phyloP scores from a whole-genome alignment of 768 basidiomycete genomes.

The Leucosporidium scottii region DNA sequence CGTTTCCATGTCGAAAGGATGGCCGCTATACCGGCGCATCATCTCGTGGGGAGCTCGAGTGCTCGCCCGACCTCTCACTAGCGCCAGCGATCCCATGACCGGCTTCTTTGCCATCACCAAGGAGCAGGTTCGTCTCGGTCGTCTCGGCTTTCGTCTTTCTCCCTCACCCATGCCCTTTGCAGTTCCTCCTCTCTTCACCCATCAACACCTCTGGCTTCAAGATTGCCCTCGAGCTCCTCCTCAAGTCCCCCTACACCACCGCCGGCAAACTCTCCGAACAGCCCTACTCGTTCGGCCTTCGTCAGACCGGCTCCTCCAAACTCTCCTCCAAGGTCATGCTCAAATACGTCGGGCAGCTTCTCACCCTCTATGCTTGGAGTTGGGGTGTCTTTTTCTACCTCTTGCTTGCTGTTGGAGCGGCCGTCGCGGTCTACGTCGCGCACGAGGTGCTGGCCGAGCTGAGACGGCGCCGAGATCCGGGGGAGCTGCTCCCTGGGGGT shows the following conservation, averaged over 20 bases:
- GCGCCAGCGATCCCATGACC: conserved; percentile 38
- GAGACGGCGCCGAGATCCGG: too few species aligned
- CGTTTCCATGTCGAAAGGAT: conserved; percentile 36
- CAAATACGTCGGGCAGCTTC: conserved; percentile 38
- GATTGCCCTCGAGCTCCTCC: conserved; percentile 37
- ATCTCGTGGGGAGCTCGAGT: conserved; percentile 37
- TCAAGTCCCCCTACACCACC: conserved; percentile 33
- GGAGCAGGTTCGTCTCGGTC: conserved; percentile 30
- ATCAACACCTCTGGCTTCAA: conserved; percentile 40
- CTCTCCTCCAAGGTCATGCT: conserved; percentile 38
- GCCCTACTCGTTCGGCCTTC: conserved; percentile 36
- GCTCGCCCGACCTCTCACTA: conserved; percentile 36
- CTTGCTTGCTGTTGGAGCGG: conserved; percentile 12
- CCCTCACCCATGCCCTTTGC: background rate
- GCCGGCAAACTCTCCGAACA: conserved; percentile 23
- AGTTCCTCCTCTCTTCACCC: conserved; percentile 33
- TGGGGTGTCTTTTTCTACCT: conserved; percentile 28
- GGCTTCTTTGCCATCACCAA: conserved; percentile 39
- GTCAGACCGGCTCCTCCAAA: conserved; percentile 35
- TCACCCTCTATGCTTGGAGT: conserved; percentile 35
- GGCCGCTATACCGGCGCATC: conserved; percentile 38
- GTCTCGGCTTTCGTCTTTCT: background rate
- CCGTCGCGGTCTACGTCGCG: conserved; percentile 2
- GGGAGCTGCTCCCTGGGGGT: too few species aligned
- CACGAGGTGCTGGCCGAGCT: background rate